These are phyloP conservation scores for Volvox carteri DNA, from an alignment of 163 green algal genomes.

Conservation along the genomic window DNA sequence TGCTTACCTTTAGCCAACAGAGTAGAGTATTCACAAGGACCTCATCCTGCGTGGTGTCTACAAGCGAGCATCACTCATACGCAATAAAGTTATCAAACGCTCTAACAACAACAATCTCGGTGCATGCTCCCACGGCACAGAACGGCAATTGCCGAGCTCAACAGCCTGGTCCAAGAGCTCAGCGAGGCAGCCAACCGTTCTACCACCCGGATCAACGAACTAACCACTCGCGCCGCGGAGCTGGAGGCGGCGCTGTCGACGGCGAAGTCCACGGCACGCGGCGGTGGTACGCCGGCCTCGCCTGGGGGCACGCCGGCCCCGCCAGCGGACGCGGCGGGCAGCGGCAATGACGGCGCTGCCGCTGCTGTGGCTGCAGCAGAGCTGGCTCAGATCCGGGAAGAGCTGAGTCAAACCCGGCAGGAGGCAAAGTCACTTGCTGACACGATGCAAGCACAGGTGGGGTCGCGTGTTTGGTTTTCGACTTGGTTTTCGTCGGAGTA, in stretches of 20 bases:
- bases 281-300: background rate
- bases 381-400: constrained; percentile 16
- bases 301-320: constrained; percentile 28
- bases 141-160: constrained; percentile 21
- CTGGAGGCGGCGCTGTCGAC: background rate
- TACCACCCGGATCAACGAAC: constrained; percentile 42
- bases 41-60: too few relatives aligned
- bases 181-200: constrained; percentile 41
- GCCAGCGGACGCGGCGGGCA: background rate
- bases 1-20: too few relatives aligned
- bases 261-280: background rate
- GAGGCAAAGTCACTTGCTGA: constrained; percentile 32
- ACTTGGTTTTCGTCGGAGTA: too few relatives aligned
- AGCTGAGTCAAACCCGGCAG: constrained; percentile 45
- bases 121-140: background rate
- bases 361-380: constrained; percentile 14
- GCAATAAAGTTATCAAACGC: too few relatives aligned
- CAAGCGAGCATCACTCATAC: too few relatives aligned
- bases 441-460: constrained; percentile 52
- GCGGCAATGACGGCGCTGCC: background rate
- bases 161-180: constrained; percentile 19
- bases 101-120: background rate
- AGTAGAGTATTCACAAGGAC: too few relatives aligned
- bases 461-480: too few relatives aligned
- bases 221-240: constrained; percentile 11